Evolutionary conservation across 176 grass and related monocot genomes (phyloP).

Genomic region (Aechmea fasciata): DNA sequence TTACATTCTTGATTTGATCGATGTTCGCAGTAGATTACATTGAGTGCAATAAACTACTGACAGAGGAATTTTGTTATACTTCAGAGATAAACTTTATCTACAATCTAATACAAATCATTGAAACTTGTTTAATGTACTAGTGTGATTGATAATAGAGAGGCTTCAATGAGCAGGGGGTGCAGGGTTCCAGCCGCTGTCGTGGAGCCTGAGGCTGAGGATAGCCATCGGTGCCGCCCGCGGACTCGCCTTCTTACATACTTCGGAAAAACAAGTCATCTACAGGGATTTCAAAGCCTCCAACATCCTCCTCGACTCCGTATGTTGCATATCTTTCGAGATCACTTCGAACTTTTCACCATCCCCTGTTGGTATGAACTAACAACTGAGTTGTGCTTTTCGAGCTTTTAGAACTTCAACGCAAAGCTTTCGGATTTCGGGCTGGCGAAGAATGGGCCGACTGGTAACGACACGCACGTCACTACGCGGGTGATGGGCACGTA

Average conservation of each 20-base stretch:
- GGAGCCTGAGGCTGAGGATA: constrained; percentile 35
- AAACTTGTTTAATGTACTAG: no score
- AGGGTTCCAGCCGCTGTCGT: constrained; percentile 27
- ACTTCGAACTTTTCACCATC: not conserved
- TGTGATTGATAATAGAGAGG: not conserved
- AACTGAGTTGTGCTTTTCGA: not conserved
- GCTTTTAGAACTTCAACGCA: constrained; percentile 42
- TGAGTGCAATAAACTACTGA: no score
- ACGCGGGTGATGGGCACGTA: constrained; percentile 76
- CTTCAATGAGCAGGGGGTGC: constrained; percentile 20
- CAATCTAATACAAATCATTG: not conserved
- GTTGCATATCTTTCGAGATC: not conserved
- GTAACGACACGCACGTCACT: constrained; percentile 53
- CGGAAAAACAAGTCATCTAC: constrained; percentile 42
- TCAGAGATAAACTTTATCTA: no score
- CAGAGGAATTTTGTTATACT: no score
- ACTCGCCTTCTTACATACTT: constrained; percentile 38
- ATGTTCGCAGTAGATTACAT: no score
- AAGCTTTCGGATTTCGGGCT: constrained; percentile 94
- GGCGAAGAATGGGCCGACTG: constrained; percentile 72
- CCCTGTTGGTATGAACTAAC: not conserved
- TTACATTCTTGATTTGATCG: no score
- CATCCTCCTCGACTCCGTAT: constrained; percentile 40
- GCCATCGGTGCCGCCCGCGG: constrained; percentile 46
- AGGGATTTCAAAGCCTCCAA: constrained; percentile 51